phyloP scores from a whole-genome alignment of 2,329 filamentous ascomycete genomes.

The Polytolypa hystricis region DNA sequence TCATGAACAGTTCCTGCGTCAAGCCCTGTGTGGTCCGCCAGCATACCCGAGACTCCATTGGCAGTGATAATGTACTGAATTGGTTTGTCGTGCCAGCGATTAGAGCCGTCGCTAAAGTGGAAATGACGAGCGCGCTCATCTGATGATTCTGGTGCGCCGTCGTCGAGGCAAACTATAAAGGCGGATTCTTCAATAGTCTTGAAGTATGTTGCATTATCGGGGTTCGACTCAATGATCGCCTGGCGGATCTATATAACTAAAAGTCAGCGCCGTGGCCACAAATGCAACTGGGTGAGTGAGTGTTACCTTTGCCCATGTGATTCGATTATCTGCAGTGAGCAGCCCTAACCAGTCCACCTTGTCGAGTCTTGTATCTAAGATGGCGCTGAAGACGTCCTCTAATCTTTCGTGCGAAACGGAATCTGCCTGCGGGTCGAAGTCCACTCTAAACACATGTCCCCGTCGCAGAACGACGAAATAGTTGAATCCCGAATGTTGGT shows the following conservation, averaged over 20 bases:
- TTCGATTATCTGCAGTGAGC: constrained; percentile 8
- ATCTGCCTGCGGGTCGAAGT: background rate
- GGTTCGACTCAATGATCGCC: background rate
- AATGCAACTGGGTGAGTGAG: background rate
- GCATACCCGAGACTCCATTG: constrained; percentile 17
- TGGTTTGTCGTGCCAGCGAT: constrained; percentile 19
- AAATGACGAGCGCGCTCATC: constrained; percentile 13
- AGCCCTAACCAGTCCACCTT: constrained; percentile 7
- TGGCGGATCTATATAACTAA: constrained; percentile 1
- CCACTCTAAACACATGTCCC: constrained; percentile 1
- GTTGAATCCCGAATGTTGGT: background rate
- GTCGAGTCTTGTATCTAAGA: constrained; percentile 2
- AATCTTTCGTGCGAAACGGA: constrained; percentile 2
- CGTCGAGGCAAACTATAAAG: constrained; percentile 18
- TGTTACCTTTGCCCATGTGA: constrained; percentile 7
- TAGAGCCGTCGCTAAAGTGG: constrained; percentile 13
- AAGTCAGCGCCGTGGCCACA: constrained; percentile 1
- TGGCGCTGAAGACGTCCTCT: constrained; percentile 1
- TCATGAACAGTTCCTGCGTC: constrained; percentile 11
- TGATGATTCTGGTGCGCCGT: constrained; percentile 12
- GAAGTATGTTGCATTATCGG: background rate
- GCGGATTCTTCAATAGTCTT: constrained; percentile 14
- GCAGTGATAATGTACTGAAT: constrained; percentile 17
- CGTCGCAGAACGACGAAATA: constrained; percentile 4
- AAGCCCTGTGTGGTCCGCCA: constrained; percentile 17